Percentiles rank a stretch among this genome's conserved stretches.
Evolutionary conservation across 495 filamentous ascomycete genomes (phyloP).

Genomic region (Aspergillus baeticus): DNA sequence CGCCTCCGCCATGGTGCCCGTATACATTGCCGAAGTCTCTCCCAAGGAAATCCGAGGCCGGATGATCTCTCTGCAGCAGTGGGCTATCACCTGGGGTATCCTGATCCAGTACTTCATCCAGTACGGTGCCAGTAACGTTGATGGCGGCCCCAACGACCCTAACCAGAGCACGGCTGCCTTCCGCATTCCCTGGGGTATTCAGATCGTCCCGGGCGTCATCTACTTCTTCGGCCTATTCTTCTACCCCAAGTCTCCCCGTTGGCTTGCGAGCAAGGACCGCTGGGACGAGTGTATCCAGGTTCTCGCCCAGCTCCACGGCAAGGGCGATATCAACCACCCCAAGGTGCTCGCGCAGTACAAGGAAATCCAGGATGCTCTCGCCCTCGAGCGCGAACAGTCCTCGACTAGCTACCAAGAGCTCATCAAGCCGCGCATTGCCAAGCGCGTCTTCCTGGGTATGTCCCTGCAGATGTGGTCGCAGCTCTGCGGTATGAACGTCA

Average conservation of each 20-base stretch:
- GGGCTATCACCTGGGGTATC: conserved; percentile 76
- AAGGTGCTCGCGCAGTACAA: conserved; percentile 15
- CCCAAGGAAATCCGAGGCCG: conserved; percentile 72
- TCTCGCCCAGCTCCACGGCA: conserved; percentile 54
- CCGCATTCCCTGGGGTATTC: conserved; percentile 73
- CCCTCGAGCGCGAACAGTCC: conserved; percentile 27
- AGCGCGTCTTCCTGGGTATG: conserved; percentile 69
- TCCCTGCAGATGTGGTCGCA: conserved; percentile 77
- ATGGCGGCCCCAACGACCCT: conserved; percentile 54
- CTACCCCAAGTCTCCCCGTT: conserved; percentile 71
- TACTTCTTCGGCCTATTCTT: conserved; percentile 68
- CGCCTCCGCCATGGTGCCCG: conserved; percentile 65
- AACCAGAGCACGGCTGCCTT: conserved; percentile 57
- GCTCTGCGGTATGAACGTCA: conserved; percentile 74
- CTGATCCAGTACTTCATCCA: conserved; percentile 66
- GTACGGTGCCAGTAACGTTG: conserved; percentile 36
- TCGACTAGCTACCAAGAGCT: conserved; percentile 57
- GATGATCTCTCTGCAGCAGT: conserved; percentile 71
- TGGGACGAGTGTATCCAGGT: conserved; percentile 68
- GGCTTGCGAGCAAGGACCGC: conserved; percentile 69
- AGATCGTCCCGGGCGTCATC: conserved; percentile 67
- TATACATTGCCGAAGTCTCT: conserved; percentile 74
- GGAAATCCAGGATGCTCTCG: conserved; percentile 18
- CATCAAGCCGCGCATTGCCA: conserved; percentile 59
- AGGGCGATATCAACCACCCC: conserved; percentile 16